Conservation (phyloP, 345 rosid species). For the Ceriops zippeliana region DNA sequence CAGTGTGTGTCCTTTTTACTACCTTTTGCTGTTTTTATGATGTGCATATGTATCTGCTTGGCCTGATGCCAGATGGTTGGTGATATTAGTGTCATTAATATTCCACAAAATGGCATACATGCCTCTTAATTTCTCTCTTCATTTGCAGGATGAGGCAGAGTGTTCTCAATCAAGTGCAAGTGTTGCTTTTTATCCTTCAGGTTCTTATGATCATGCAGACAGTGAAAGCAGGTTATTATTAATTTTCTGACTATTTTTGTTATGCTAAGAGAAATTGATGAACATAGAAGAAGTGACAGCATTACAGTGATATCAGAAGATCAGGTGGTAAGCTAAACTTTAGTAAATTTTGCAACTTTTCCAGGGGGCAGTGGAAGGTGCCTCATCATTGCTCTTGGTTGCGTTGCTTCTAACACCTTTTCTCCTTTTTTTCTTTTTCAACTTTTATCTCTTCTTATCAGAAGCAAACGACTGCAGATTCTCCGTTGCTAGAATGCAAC, state of each 20-base stretch:
- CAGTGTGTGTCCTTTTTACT: too few species aligned
- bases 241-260: neutral
- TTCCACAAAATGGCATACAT: too few species aligned
- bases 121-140: conserved; percentile 10
- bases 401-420: conserved; percentile 14
- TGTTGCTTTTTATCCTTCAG: conserved; percentile 34
- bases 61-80: too few species aligned
- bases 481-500: conserved; percentile 24
- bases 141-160: conserved; percentile 53
- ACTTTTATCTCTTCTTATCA: conserved; percentile 7
- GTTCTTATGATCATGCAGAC: conserved; percentile 36
- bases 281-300: conserved; percentile 34
- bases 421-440: neutral
- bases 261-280: neutral
- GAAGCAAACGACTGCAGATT: conserved; percentile 39
- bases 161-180: conserved; percentile 34
- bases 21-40: too few species aligned
- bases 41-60: too few species aligned
- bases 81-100: too few species aligned
- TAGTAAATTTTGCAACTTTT: neutral
- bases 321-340: conserved; percentile 36
- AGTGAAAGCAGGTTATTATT: conserved; percentile 51
- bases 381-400: conserved; percentile 1
- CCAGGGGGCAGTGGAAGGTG: neutral
- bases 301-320: conserved; percentile 29